Evolutionary conservation across 164 flowering plant species (phyloP), one percentile per base, ranked within the genome.

Genomic region (Euptelea pleiosperma): DNA sequence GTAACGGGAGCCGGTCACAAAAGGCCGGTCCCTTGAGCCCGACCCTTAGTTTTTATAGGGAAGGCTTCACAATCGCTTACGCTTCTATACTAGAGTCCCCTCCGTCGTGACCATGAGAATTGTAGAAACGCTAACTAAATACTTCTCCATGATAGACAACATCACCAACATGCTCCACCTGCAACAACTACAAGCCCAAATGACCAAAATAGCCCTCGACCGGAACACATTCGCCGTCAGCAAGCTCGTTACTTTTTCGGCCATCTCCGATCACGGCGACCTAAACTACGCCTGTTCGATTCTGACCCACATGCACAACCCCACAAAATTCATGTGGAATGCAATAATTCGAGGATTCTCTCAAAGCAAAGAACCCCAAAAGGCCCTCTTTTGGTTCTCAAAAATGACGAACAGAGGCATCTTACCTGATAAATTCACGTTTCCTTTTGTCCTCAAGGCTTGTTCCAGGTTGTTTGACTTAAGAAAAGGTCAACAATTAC

Each of bases 361-460:
- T 15, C 57, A 49, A 22, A 37, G 61, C 29, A 33, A 21, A 37
- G 55, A 63, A 48, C 70, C 55, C 12, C 35, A 49, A 6, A 60
- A 49, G 10, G n/a, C 65, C 30, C 41, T 67, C 11, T 5, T n/a
- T 15, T 67, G 59, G 44, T 67, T 61, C 21, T 35, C 61, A 15
- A 48, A 26, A 22, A 55, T 61, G 65, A 39, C 8, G 4, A 45
- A 41, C 1, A 30, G 41, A 9, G 61, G 56, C 29, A 8, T 14
- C 14, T 47, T 19, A 15, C 65, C 70, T 3, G 70, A 67, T 50
- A 55, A 60, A 7, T 67, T 26, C 36, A 39, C 70, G 33, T 61
- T 40, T 51, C 70, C 70, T 15, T 54, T 41, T 40, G 48, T 61
- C 14, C 61, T 60, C 35, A 66, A 66, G n/a, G 70, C 64, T 21